phyloP scores from a whole-genome alignment of 768 basidiomycete species.

The Tricholoma furcatifolium region DNA sequence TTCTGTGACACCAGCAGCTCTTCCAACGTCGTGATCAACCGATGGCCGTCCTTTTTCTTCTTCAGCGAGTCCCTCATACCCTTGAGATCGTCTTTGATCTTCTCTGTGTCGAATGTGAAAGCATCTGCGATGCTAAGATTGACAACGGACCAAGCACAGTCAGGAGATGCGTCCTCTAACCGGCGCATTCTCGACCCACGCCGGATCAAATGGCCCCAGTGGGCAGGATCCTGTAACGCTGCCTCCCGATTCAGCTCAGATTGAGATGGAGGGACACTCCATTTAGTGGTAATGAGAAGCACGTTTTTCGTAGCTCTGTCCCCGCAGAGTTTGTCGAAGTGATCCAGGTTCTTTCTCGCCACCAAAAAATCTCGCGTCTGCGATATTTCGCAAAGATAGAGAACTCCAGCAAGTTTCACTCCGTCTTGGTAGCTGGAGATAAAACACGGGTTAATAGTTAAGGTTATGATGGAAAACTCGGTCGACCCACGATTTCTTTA shows the following conservation, averaged over 20 bases:
- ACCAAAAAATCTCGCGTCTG: slow-evolving; percentile 8
- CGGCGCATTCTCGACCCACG: slow-evolving; percentile 14
- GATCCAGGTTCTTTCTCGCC: slow-evolving; percentile 9
- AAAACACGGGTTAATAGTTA: too few relatives aligned
- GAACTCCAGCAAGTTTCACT: slow-evolving; percentile 14
- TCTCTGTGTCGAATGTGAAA: slow-evolving; percentile 11
- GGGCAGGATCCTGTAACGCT: slow-evolving; percentile 1
- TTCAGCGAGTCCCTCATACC: slow-evolving; percentile 7
- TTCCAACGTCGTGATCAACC: slow-evolving; percentile 2
- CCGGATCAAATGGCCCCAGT: slow-evolving; percentile 13
- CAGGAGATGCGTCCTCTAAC: slow-evolving; percentile 7
- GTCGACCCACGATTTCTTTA: slow-evolving; percentile 9
- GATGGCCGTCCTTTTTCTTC: slow-evolving; percentile 6
- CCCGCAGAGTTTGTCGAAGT: slow-evolving; percentile 12
- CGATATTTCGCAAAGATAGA: slow-evolving; percentile 13
- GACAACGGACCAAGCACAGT: slow-evolving; percentile 14
- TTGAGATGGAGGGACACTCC: slow-evolving; percentile 4
- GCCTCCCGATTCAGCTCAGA: slow-evolving; percentile 6
- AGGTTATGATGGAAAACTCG: neutral
- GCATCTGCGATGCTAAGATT: slow-evolving; percentile 12
- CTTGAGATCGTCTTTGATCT: slow-evolving; percentile 8
- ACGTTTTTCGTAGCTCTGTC: slow-evolving; percentile 10
- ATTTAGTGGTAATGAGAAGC: slow-evolving; percentile 15
- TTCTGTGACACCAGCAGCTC: slow-evolving; percentile 4
- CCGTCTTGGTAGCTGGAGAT: slow-evolving; percentile 8